These are phyloP conservation scores for Linum trigynum DNA, from an alignment of 345 rosid species.

Conservation along the genomic window DNA sequence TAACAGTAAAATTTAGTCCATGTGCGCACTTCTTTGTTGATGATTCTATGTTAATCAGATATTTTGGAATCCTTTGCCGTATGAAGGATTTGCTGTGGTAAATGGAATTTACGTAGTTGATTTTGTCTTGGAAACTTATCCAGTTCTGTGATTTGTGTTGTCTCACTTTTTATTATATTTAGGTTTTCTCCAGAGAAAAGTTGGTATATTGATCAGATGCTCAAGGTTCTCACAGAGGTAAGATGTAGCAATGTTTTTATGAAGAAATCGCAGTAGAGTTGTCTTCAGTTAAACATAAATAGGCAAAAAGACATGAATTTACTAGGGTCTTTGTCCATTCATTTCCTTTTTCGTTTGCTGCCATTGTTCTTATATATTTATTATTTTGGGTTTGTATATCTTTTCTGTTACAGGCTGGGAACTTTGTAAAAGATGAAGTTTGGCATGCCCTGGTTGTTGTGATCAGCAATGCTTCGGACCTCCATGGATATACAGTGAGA, in stretches of 20 bases:
- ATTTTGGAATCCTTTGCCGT: no score
- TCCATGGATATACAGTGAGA: constrained; percentile 92
- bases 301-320: background rate
- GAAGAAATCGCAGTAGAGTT: background rate
- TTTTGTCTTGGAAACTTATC: background rate
- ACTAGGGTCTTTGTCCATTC: background rate
- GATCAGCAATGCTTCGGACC: constrained; percentile 89
- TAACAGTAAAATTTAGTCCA: background rate
- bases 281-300: background rate
- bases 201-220: constrained; percentile 99
- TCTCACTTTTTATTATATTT: constrained; percentile 17
- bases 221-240: constrained; percentile 98
- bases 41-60: no score
- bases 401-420: constrained; percentile 62
- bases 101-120: background rate
- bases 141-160: background rate
- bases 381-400: background rate
- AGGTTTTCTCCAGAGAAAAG: constrained; percentile 96
- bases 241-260: background rate
- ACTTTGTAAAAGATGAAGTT: constrained; percentile 94
- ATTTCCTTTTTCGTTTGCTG: background rate
- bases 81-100: background rate
- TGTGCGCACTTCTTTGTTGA: background rate
- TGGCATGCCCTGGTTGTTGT: constrained; percentile 94
- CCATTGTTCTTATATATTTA: background rate